Base-by-base conservation (phyloP, 495 filamentous ascomycete genomes). In the Talaromyces trachyspermus region DNA sequence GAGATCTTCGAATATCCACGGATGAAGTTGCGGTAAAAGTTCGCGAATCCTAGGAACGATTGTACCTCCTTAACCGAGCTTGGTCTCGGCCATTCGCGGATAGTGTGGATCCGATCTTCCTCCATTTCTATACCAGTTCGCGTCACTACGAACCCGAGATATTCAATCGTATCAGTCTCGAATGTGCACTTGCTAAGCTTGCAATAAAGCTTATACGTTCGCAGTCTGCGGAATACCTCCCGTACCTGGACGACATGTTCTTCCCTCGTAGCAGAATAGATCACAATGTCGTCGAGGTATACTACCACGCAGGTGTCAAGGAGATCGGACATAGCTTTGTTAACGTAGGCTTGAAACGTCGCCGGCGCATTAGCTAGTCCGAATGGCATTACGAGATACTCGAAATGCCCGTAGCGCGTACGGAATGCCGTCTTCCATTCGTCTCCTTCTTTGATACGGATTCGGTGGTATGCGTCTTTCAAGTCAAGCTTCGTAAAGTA, bases 231-330 rank as follows among this genome's bases (percentile, higher is more conserved):
- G 3, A 65, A 45, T 14, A 60, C 46, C 26, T 47, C 42, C n/a
- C 12, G 3, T 1, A 65, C 52, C 36, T 65, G 50, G 2, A 51
- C 5, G 9, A 36, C 25, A 40, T 60, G 50, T 17, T 61, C 50
- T 18, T n/a, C 60, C 54, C 19, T 53, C 42, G 20, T 65, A 36
- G 61, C 23, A 20, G 35, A 45, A 45, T 54, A 69, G 22, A 72
- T 61, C 0, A 71, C 30, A 30, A 69, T 59, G 26, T 72, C 50
- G 33, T 72, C 57, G 0, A 70, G 23, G 43, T 68, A 71, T 1
- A 38, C 56, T n/a, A 52, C 49, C 24, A 12, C 57, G 39, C 0
- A 69, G 49, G 29, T 51, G 46, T 48, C n/a, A 18, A 25, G 0
- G 15, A n/a, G 46, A 36, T 55, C 39, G n/a, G 17, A 46, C 26